Conservation (phyloP, 106 monocot genomes). For the Posidonia australis region DNA sequence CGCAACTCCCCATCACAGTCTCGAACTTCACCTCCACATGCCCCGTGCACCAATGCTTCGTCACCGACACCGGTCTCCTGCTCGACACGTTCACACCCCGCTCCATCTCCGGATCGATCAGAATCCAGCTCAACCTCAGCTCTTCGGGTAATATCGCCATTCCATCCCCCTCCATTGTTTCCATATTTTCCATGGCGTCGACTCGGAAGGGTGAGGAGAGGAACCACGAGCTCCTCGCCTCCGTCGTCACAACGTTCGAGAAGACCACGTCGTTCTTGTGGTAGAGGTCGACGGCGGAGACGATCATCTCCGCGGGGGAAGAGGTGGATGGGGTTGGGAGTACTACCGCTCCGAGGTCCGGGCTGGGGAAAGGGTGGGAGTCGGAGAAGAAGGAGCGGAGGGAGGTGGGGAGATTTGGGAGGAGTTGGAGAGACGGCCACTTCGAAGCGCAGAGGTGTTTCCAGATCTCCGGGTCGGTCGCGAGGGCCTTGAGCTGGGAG, state of each 20-base stretch:
- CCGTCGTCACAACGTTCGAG: slow-evolving; percentile 47
- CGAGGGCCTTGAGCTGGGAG: slow-evolving; percentile 34
- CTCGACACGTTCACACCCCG: slow-evolving; percentile 54
- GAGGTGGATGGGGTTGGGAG: too few relatives aligned
- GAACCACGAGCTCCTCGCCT: slow-evolving; percentile 51
- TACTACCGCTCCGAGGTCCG: background rate
- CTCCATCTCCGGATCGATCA: slow-evolving; percentile 34
- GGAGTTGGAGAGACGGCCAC: slow-evolving; percentile 54
- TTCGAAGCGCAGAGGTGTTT: slow-evolving; percentile 43
- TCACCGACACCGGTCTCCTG: slow-evolving; percentile 44
- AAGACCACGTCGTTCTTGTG: slow-evolving; percentile 31
- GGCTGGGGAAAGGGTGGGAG: slow-evolving; percentile 33
- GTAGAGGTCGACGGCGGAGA: slow-evolving; percentile 69
- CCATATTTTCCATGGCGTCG: slow-evolving; percentile 47
- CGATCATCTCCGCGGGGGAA: slow-evolving; percentile 7
- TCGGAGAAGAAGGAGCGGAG: too few relatives aligned
- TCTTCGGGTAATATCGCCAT: slow-evolving; percentile 8
- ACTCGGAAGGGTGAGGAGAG: slow-evolving; percentile 52
- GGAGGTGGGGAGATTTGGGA: slow-evolving; percentile 10
- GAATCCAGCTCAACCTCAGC: slow-evolving; percentile 60
- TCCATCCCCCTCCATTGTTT: background rate
- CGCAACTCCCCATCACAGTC: slow-evolving; percentile 10
- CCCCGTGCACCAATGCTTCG: slow-evolving; percentile 54
- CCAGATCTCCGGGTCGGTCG: slow-evolving; percentile 39
- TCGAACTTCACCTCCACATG: slow-evolving; percentile 54